Conservation (phyloP, 169 alveolate genomes). For the Plasmodium gaboni region DNA sequence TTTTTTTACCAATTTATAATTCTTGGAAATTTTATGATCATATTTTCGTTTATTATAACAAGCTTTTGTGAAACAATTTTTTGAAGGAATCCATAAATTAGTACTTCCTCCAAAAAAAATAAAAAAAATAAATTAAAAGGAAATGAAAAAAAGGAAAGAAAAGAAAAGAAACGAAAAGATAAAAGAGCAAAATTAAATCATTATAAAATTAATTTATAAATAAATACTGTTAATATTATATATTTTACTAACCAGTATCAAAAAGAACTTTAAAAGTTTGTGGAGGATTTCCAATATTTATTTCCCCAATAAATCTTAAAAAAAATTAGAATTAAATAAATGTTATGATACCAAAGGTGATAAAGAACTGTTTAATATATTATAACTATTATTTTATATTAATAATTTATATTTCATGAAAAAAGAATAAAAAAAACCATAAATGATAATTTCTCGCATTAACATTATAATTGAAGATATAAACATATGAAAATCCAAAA, state of each 20-base stretch:
- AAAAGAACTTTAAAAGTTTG: slow-evolving; percentile 84
- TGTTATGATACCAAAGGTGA: neutral
- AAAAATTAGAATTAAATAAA: neutral
- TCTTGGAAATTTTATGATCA: slow-evolving; percentile 68
- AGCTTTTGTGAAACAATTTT: slow-evolving; percentile 77
- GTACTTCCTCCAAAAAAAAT: slow-evolving; percentile 78
- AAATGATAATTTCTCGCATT: no score
- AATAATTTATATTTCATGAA: no score
- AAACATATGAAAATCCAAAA: no score
- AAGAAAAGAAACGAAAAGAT: neutral
- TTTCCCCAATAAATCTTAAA: slow-evolving; percentile 74
- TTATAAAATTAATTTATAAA: neutral
- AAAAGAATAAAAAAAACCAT: no score
- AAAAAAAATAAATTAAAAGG: no score
- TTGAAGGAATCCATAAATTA: slow-evolving; percentile 87
- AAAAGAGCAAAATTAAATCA: neutral
- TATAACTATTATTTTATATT: no score
- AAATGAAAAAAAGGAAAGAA: no score
- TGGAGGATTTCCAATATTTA: slow-evolving; percentile 85
- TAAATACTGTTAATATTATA: neutral
- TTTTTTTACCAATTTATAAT: slow-evolving; percentile 30
- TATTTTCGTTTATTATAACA: slow-evolving; percentile 76
- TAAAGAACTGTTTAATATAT: no score
- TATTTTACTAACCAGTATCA: slow-evolving; percentile 77
- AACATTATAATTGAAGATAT: no score